Conservation (phyloP, 345 rosid species). For the Hirschfeldia incana region DNA sequence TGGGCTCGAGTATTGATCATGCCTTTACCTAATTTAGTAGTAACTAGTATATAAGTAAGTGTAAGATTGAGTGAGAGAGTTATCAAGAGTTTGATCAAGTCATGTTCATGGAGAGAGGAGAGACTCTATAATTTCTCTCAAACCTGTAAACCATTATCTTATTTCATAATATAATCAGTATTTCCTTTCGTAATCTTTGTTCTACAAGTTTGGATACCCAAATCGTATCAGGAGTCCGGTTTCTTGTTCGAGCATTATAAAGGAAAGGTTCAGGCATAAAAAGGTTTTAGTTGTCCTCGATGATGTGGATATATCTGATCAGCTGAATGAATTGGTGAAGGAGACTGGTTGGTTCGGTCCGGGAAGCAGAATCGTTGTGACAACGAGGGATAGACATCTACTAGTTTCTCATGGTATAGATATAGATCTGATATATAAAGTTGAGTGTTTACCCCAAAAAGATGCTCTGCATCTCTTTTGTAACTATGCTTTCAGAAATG, state of each 20-base stretch:
- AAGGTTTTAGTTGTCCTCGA: slow-evolving; percentile 31
- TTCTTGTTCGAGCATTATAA: not conserved
- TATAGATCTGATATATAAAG: slow-evolving; percentile 17
- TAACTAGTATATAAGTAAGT: too few relatives aligned
- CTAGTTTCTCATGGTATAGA: slow-evolving; percentile 21
- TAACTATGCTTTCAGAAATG: slow-evolving; percentile 25
- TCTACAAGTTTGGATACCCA: too few relatives aligned
- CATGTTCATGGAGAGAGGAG: too few relatives aligned
- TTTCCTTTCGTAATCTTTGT: too few relatives aligned
- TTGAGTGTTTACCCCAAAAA: slow-evolving; percentile 11
- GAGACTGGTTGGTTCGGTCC: slow-evolving; percentile 33
- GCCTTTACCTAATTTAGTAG: too few relatives aligned
- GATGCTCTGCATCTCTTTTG: slow-evolving; percentile 40
- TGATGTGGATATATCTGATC: slow-evolving; percentile 33
- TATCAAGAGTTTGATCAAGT: too few relatives aligned
- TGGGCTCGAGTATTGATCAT: too few relatives aligned
- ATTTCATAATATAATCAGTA: too few relatives aligned
- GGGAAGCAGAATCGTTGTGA: slow-evolving; percentile 38
- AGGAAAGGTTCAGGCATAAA: slow-evolving; percentile 29
- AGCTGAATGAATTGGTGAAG: slow-evolving; percentile 26
- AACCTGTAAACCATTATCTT: too few relatives aligned
- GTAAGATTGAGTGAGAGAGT: too few relatives aligned
- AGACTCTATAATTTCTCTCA: too few relatives aligned
- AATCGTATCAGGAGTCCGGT: slow-evolving; percentile 21
- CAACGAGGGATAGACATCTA: slow-evolving; percentile 38